phyloP scores from a whole-genome alignment of 305 asterid genomes.

The Andrographis paniculata region DNA sequence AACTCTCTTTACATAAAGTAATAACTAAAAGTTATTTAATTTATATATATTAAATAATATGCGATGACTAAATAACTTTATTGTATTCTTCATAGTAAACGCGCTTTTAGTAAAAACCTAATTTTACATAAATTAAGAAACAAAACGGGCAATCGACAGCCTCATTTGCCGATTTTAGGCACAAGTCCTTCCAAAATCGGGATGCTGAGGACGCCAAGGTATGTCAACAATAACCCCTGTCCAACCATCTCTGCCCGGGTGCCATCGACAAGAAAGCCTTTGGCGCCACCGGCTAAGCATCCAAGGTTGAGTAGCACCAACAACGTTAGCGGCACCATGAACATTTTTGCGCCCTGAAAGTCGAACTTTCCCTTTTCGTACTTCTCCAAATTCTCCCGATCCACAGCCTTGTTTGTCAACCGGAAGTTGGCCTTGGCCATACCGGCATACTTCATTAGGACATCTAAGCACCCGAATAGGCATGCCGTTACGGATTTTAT shows the following conservation, averaged over 20 bases:
- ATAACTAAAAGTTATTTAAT: no score
- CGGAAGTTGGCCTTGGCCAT: slow-evolving; percentile 48
- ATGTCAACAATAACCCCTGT: slow-evolving; percentile 45
- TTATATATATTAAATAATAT: no score
- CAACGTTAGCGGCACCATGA: slow-evolving; percentile 61
- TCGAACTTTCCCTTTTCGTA: slow-evolving; percentile 59
- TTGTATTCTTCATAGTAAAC: no score
- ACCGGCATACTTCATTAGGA: slow-evolving; percentile 33
- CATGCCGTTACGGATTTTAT: slow-evolving; percentile 49
- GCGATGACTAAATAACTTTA: no score
- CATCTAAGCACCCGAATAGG: slow-evolving; percentile 50
- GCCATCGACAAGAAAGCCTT: slow-evolving; percentile 39
- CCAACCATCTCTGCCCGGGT: slow-evolving; percentile 51
- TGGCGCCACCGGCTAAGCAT: slow-evolving; percentile 45
- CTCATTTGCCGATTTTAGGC: slow-evolving; percentile 39
- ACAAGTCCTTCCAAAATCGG: slow-evolving; percentile 61
- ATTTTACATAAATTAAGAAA: no score
- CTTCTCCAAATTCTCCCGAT: slow-evolving; percentile 46
- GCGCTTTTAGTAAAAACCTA: no score
- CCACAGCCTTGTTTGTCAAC: slow-evolving; percentile 52
- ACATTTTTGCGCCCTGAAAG: slow-evolving; percentile 58
- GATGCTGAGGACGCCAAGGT: slow-evolving; percentile 51
- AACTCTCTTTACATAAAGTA: no score
- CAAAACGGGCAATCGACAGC: no score
- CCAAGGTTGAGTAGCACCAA: slow-evolving; percentile 51